A percentile compares a stretch with the other conserved stretches of the same genome.
Evolutionary conservation across 192 early-diverging fungal species (phyloP).

Genomic region (Gryganskiella cystojenkinii): DNA sequence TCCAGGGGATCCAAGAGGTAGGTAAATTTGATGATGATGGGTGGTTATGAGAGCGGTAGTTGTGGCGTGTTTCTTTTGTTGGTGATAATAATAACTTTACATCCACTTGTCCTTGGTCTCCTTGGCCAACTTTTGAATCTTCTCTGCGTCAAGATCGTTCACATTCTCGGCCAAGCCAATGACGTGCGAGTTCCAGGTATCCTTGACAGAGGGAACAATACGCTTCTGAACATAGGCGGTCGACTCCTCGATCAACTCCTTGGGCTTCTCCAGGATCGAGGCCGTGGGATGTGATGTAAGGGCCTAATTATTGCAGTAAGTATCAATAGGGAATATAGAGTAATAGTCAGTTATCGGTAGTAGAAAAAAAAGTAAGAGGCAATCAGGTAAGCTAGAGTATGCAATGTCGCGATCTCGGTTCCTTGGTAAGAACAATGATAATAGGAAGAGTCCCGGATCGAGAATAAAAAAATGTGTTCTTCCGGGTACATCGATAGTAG

Average conservation of each 20-base stretch:
- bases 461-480: too few species aligned
- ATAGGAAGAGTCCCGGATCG: too few species aligned
- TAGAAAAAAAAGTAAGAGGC: not conserved
- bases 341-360: too few species aligned
- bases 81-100: constrained; percentile 14
- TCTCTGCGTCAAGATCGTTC: constrained; percentile 46
- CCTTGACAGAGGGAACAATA: constrained; percentile 44
- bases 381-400: too few species aligned
- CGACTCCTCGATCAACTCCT: constrained; percentile 48
- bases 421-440: too few species aligned
- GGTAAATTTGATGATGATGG: too few species aligned
- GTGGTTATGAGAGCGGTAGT: too few species aligned
- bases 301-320: constrained; percentile 25
- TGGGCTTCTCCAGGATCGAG: constrained; percentile 47
- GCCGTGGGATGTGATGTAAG: constrained; percentile 53
- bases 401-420: too few species aligned
- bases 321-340: too few species aligned
- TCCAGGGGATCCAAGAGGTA: too few species aligned
- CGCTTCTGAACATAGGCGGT: constrained; percentile 36
- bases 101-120: constrained; percentile 53
- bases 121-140: constrained; percentile 50
- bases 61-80: not conserved
- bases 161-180: constrained; percentile 44
- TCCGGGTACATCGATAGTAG: too few species aligned
- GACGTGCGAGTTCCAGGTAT: constrained; percentile 50